phyloP scores from a whole-genome alignment of 345 rosid genomes.

The Xanthoceras sorbifolium region DNA sequence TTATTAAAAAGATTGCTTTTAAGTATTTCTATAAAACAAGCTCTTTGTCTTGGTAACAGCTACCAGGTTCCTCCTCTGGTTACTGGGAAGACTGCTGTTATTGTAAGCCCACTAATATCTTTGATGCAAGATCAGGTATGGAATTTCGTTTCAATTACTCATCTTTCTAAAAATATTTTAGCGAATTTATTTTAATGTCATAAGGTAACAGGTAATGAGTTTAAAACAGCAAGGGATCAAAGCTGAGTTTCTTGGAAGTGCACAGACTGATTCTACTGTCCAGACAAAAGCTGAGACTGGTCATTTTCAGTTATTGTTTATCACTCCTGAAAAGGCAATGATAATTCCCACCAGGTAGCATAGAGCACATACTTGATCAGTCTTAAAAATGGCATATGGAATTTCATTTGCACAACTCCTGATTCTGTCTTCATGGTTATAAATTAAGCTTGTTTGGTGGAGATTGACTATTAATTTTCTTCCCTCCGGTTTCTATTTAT shows the following conservation, averaged over 20 bases:
- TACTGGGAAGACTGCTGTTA: conserved; percentile 36
- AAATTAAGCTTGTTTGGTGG: background rate
- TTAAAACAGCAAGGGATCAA: conserved; percentile 44
- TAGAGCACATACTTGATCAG: background rate
- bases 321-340: conserved; percentile 56
- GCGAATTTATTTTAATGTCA: background rate
- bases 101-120: conserved; percentile 54
- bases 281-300: conserved; percentile 41
- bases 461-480: background rate
- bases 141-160: background rate
- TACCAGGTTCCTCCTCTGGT: conserved; percentile 52
- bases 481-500: background rate
- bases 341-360: conserved; percentile 37
- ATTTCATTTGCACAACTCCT: background rate
- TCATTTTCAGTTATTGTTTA: conserved; percentile 38
- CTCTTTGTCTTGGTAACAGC: conserved; percentile 19
- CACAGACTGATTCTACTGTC: conserved; percentile 44
- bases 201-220: conserved; percentile 38
- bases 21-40: background rate
- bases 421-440: background rate
- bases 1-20: background rate
- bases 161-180: background rate
- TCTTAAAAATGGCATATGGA: background rate
- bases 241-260: conserved; percentile 50
- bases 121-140: conserved; percentile 55